Percentiles rank a stretch among this genome's conserved stretches.
Conservation (phyloP, 1,284 basidiomycete genomes). For the Trichosporon inkin region DNA sequence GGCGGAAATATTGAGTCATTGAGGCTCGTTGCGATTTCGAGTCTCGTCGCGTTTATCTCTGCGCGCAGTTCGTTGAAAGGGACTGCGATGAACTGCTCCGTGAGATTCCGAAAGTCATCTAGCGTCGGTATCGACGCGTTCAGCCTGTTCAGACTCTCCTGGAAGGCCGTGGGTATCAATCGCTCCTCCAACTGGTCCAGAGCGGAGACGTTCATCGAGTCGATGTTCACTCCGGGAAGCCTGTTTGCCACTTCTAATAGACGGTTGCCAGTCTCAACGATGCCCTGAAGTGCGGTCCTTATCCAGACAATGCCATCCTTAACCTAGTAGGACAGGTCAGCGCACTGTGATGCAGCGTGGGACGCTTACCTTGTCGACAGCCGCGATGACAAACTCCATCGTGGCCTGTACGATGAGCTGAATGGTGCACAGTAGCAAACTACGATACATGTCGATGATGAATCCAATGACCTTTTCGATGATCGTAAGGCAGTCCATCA, state of each 20-base stretch:
- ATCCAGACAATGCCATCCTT: conserved; percentile 65
- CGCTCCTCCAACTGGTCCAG: conserved; percentile 57
- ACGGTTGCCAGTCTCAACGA: conserved; percentile 66
- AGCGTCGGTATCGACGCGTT: conserved; percentile 79
- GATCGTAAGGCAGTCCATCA: conserved; percentile 63
- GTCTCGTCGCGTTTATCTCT: conserved; percentile 80
- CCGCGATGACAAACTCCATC: conserved; percentile 71
- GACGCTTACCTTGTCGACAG: conserved; percentile 65
- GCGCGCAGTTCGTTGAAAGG: conserved; percentile 80
- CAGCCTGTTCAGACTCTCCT: conserved; percentile 65
- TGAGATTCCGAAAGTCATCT: conserved; percentile 64
- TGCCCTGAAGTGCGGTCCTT: conserved; percentile 64
- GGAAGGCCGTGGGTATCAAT: conserved; percentile 76
- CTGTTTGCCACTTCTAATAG: too few relatives aligned
- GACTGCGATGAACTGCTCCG: conserved; percentile 69
- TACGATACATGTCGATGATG: conserved; percentile 84
- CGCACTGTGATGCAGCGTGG: too few relatives aligned
- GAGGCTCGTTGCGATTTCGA: conserved; percentile 59
- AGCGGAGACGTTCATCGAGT: conserved; percentile 64
- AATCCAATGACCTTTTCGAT: conserved; percentile 88
- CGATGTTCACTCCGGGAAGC: conserved; percentile 53
- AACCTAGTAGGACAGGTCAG: conserved; percentile 61
- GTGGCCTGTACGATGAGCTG: conserved; percentile 81
- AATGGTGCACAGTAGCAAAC: conserved; percentile 84
- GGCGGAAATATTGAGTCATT: conserved; percentile 68